phyloP scores from a whole-genome alignment of 2,329 filamentous ascomycete genomes.

The Teratosphaeria nubilosa region DNA sequence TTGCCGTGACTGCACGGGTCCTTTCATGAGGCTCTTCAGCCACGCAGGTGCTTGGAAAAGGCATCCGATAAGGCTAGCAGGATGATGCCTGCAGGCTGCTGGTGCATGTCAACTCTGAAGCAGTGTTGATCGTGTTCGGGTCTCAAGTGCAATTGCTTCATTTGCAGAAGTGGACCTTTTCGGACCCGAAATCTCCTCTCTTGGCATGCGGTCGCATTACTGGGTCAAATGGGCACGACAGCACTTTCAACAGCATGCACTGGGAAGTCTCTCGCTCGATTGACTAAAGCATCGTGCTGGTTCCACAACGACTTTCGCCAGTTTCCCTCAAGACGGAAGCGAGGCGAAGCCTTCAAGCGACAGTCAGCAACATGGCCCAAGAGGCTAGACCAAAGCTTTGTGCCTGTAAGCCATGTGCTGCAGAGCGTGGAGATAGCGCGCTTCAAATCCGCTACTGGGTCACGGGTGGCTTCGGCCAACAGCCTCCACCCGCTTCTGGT shows the following conservation, averaged over 20 bases:
- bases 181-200: background rate
- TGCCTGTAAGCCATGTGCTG: background rate
- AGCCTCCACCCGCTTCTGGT: background rate
- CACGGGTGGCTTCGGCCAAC: background rate
- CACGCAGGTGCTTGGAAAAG: slow-evolving; percentile 27
- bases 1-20: slow-evolving; percentile 1
- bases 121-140: slow-evolving; percentile 42
- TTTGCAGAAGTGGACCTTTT: background rate
- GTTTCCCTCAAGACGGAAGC: no score
- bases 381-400: background rate
- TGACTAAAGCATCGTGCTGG: no score
- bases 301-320: no score
- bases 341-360: background rate
- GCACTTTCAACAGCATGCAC: background rate
- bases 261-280: background rate
- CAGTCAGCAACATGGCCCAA: background rate
- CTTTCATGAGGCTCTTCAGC: slow-evolving; percentile 31
- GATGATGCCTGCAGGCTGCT: background rate
- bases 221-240: no score
- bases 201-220: background rate
- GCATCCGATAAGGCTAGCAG: slow-evolving; percentile 37
- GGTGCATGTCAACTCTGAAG: background rate
- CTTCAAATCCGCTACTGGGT: background rate
- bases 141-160: slow-evolving; percentile 48
- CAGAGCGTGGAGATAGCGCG: background rate